Base-by-base conservation (phyloP, 2,329 filamentous ascomycete species). In the Penicillium sp. region DNA sequence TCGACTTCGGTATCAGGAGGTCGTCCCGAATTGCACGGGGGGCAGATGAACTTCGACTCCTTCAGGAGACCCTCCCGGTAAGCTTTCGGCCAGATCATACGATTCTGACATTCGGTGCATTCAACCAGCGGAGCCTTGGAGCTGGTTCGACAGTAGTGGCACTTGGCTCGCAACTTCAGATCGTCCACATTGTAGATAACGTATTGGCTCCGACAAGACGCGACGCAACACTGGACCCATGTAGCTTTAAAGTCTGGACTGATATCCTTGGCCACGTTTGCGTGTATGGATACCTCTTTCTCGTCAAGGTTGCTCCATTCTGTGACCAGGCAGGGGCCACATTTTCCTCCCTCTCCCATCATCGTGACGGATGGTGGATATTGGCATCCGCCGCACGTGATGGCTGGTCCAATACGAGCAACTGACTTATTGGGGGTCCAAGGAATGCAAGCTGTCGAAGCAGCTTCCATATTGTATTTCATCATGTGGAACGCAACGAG, bases 201-300 rank as follows among this genome's bases (percentile, higher is more conserved):
- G 63, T 84, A 84, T 66, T 83, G 81, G 1, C 76, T 79, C 11
- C 81, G 75, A 67, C 82, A 84, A 8, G 67, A 66, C 1, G 50
- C 57, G n/a, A 74, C 69, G 39, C 61, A 69, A 63, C 82, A 84
- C 66, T 84, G 82, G 0, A 82, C 79, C 82, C 82, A 84, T 15
- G 39, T 2, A 15, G 39, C 39, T 17, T 41, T 17, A 7, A 2
- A 41, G 5, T 15, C 17, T 0, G 11, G 5, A 5, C 5, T 41
- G 39, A 41, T 15, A 41, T 41, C 12, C 39, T 17, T 7, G 39
- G 39, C 5, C 17, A 41, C 39, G 2, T 17, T 15, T n/a, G 39
- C 39, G 3, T 41, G 39, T 1, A 41, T 41, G 7, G 14, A 15
- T 15, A n/a, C 8, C 15, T 41, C 14, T 17, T 17, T 41, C 17